Evolutionary conservation across 805 yeast genomes (phyloP).

Genomic region (Lachancea lanzarotensis): DNA sequence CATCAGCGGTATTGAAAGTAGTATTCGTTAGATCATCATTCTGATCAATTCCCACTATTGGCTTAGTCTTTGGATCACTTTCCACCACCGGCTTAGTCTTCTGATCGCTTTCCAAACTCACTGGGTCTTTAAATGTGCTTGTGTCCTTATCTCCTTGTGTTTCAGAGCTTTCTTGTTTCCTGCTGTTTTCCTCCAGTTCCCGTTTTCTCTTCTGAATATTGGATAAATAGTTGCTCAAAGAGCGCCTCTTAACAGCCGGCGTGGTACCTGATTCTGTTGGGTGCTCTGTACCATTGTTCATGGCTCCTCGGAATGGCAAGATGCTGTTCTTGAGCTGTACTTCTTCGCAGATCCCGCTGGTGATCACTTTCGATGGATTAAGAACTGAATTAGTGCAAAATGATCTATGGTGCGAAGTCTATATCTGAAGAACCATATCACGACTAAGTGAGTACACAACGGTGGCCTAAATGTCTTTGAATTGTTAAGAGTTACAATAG

Average conservation of each 20-base stretch:
- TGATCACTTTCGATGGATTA: not conserved
- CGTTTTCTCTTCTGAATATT: slow-evolving; percentile 26
- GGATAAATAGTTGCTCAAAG: slow-evolving; percentile 30
- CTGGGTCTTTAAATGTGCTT: too few species aligned
- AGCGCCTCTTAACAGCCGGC: slow-evolving; percentile 23
- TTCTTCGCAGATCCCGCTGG: too few species aligned
- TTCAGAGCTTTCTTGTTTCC: not conserved
- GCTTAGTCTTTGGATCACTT: too few species aligned
- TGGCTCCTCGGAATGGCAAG: not conserved
- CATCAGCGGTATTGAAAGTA: not conserved
- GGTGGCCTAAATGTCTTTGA: too few species aligned
- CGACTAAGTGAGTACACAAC: too few species aligned
- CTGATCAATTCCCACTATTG: not conserved
- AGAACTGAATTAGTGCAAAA: not conserved
- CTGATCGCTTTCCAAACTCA: too few species aligned
- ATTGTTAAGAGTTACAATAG: too few species aligned
- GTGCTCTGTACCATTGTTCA: slow-evolving; percentile 6
- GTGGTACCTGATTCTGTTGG: not conserved
- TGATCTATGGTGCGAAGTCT: not conserved
- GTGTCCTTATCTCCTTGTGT: not conserved
- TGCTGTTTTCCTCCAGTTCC: slow-evolving; percentile 22
- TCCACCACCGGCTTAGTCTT: too few species aligned
- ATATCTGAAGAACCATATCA: too few species aligned
- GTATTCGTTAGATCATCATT: not conserved
- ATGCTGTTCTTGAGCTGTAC: too few species aligned